Percentiles rank a stretch among this genome's conserved stretches.
Conservation (phyloP, 257 asterid species). For the Penstemon newberryi region DNA sequence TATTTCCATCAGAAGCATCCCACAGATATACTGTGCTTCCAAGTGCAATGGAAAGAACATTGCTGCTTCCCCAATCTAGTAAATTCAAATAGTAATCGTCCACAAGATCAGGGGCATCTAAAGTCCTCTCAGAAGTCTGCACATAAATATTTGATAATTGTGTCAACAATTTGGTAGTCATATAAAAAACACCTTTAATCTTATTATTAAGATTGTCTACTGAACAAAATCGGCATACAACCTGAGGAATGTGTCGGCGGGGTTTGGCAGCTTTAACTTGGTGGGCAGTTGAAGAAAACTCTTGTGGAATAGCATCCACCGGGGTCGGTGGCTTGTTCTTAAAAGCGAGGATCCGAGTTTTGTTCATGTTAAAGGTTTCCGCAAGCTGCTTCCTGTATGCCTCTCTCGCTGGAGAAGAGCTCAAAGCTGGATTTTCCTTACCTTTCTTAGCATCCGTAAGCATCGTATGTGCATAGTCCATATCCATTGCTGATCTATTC, state of each 20-base stretch:
- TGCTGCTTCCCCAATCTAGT: conserved; percentile 92
- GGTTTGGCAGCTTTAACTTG: conserved; percentile 62
- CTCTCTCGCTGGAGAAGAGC: conserved; percentile 75
- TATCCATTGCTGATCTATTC: conserved; percentile 92
- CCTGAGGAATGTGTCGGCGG: conserved; percentile 91
- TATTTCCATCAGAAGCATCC: conserved; percentile 81
- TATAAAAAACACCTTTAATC: not conserved
- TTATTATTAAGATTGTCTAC: not conserved
- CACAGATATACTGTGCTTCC: conserved; percentile 78
- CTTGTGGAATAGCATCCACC: conserved; percentile 54
- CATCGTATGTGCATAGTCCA: conserved; percentile 86
- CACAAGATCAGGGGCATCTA: conserved; percentile 87
- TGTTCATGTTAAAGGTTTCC: conserved; percentile 81
- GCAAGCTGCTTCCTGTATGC: conserved; percentile 85
- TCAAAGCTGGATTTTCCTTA: conserved; percentile 74
- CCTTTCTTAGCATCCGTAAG: conserved; percentile 79
- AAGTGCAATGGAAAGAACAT: conserved; percentile 89
- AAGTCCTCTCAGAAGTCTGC: conserved; percentile 93
- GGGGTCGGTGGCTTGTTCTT: conserved; percentile 85
- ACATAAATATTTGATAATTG: conserved; percentile 22
- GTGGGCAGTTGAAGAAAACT: conserved; percentile 45
- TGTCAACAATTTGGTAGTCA: conserved; percentile 15
- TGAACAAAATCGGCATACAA: conserved; percentile 3
- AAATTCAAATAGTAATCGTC: conserved; percentile 91
- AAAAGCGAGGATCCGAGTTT: conserved; percentile 85